Percentiles rank a stretch among this genome's conserved stretches.
Conservation (phyloP, 2,329 filamentous ascomycete species). For the Myriosclerotinia duriaeana region DNA sequence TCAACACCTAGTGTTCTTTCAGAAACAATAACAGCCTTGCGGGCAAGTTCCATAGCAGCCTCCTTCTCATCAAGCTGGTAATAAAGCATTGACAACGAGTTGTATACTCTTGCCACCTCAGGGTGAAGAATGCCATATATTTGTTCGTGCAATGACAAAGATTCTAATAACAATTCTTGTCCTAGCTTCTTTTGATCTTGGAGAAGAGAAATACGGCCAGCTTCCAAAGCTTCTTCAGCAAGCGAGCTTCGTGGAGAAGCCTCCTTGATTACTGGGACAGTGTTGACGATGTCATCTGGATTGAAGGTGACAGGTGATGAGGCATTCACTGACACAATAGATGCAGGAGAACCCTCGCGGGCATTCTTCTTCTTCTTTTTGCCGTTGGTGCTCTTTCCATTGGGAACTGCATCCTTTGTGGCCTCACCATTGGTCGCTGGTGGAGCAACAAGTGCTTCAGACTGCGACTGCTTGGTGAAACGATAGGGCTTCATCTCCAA, state of each 20-base stretch:
- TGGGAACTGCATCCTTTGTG: slow-evolving; percentile 44
- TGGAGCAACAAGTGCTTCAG: slow-evolving; percentile 39
- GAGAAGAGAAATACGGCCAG: slow-evolving; percentile 91
- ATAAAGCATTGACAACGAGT: slow-evolving; percentile 91
- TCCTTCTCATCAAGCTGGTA: slow-evolving; percentile 98
- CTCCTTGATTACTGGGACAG: slow-evolving; percentile 94
- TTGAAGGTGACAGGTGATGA: slow-evolving; percentile 63
- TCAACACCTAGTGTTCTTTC: slow-evolving; percentile 94
- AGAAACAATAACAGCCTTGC: slow-evolving; percentile 93
- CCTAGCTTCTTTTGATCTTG: slow-evolving; percentile 95
- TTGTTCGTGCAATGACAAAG: slow-evolving; percentile 92
- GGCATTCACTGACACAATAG: slow-evolving; percentile 46
- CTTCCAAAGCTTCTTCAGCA: slow-evolving; percentile 93
- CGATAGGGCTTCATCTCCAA: slow-evolving; percentile 74
- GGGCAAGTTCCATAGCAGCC: slow-evolving; percentile 88
- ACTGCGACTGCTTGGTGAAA: slow-evolving; percentile 54
- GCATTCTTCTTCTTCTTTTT: slow-evolving; percentile 60
- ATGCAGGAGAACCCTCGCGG: slow-evolving; percentile 50
- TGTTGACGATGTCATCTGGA: slow-evolving; percentile 83
- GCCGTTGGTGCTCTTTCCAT: slow-evolving; percentile 37
- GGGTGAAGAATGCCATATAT: slow-evolving; percentile 98
- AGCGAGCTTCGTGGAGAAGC: slow-evolving; percentile 86
- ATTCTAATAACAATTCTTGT: slow-evolving; percentile 93
- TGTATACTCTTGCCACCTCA: slow-evolving; percentile 93
- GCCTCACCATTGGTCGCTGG: slow-evolving; percentile 43